A percentile compares a stretch with the other conserved stretches of the same genome.
These are phyloP conservation scores for Erysimum cheiranthoides DNA, from an alignment of 345 rosid genomes.

Conservation along the genomic window DNA sequence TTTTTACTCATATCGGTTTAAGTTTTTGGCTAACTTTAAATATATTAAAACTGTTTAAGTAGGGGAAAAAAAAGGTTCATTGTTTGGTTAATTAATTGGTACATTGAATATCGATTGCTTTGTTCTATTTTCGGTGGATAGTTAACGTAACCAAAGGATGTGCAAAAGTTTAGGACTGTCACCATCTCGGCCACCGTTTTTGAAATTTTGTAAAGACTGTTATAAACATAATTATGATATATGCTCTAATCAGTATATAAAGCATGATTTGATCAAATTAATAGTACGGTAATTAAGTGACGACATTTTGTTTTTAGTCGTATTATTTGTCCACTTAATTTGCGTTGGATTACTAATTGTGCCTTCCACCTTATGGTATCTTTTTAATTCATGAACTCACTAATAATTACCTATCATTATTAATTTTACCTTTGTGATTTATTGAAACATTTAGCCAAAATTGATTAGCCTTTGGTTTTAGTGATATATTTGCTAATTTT, in stretches of 20 bases:
- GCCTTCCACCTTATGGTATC: slow-evolving; percentile 39
- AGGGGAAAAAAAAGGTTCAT: not conserved
- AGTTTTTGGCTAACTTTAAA: not conserved
- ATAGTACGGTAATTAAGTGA: slow-evolving; percentile 20
- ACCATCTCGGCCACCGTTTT: slow-evolving; percentile 40
- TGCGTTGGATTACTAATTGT: slow-evolving; percentile 23
- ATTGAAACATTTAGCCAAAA: not conserved
- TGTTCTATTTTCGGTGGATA: slow-evolving; percentile 33
- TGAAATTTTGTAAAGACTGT: slow-evolving; percentile 18
- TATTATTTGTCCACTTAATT: slow-evolving; percentile 27
- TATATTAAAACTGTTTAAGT: too few species aligned
- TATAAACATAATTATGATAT: slow-evolving; percentile 43
- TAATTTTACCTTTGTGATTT: slow-evolving; percentile 12
- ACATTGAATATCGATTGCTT: slow-evolving; percentile 17
- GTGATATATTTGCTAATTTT: not conserved
- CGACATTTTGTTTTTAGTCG: not conserved
- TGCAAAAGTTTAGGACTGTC: slow-evolving; percentile 36
- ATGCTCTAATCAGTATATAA: slow-evolving; percentile 32
- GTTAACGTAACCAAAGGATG: slow-evolving; percentile 18
- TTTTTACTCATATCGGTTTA: too few species aligned
- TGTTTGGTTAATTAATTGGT: not conserved
- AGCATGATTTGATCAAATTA: slow-evolving; percentile 39
- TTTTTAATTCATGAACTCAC: slow-evolving; percentile 13
- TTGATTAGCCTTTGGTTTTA: not conserved
- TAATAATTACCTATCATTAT: slow-evolving; percentile 34